phyloP scores from a whole-genome alignment of 495 filamentous ascomycete genomes.

The Aspergillus conjunctus region DNA sequence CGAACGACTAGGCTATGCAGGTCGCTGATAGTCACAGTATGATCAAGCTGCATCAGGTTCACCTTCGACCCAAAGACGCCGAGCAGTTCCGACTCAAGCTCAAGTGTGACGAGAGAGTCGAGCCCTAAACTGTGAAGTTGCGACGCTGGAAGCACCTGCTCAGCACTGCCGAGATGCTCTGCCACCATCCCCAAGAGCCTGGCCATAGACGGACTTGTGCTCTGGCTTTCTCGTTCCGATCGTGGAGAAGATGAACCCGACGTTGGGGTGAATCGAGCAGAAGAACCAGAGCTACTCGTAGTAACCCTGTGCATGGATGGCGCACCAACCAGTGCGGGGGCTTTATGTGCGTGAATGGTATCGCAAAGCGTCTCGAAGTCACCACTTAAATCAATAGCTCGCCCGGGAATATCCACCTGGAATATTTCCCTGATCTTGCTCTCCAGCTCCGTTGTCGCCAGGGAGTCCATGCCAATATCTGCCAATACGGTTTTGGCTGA shows the following conservation, averaged over 20 bases:
- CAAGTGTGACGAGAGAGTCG: neutral
- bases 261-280: neutral
- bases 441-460: neutral
- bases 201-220: neutral
- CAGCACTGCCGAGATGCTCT: neutral
- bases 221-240: neutral
- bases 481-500: neutral
- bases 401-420: neutral
- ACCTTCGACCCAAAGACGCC: neutral
- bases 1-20: neutral
- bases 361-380: neutral
- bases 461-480: slow-evolving; percentile 5
- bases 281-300: neutral
- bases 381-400: neutral
- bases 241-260: neutral
- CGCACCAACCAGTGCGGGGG: neutral
- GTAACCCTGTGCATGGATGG: neutral
- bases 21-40: neutral
- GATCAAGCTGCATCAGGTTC: neutral
- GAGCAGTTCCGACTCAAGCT: neutral
- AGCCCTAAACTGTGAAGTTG: slow-evolving; percentile 1
- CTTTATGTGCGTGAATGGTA: neutral
- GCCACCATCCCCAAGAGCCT: neutral
- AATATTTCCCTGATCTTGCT: neutral
- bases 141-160: neutral